These are phyloP conservation scores for Spirogloea muscicola DNA, from an alignment of 139 green algal species.

Conservation along the genomic window DNA sequence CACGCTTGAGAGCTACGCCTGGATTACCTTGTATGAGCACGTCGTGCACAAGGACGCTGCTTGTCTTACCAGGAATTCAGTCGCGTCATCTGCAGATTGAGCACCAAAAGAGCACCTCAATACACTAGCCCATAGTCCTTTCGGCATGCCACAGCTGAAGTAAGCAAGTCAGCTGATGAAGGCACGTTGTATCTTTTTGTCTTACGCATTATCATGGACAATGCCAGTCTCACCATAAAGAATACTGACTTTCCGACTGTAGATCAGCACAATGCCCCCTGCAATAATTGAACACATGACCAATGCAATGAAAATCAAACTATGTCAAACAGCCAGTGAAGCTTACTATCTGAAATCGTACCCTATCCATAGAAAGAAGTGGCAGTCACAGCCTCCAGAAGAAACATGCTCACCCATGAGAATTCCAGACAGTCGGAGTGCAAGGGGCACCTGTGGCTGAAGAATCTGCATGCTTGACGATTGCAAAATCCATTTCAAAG, in stretches of 20 bases:
- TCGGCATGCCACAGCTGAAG: background rate
- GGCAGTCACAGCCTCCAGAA: too few relatives aligned
- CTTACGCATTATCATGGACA: background rate
- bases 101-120: too few relatives aligned
- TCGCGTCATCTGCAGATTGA: conserved; percentile 7
- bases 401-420: conserved; percentile 22
- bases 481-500: background rate
- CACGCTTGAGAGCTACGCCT: too few relatives aligned
- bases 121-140: too few relatives aligned
- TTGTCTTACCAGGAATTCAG: conserved; percentile 22
- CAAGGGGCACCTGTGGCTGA: conserved; percentile 20
- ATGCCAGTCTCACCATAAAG: too few relatives aligned
- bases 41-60: too few relatives aligned
- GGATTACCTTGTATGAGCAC: too few relatives aligned
- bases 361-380: too few relatives aligned
- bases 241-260: conserved; percentile 10
- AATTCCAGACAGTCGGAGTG: conserved; percentile 19
- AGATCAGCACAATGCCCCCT: conserved; percentile 23
- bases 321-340: too few relatives aligned
- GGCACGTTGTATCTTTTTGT: background rate
- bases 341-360: too few relatives aligned
- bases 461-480: conserved; percentile 19
- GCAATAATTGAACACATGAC: conserved; percentile 3
- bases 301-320: too few relatives aligned
- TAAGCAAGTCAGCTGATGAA: too few relatives aligned